Base-by-base conservation (phyloP, 2,329 filamentous ascomycete species). In the Botrytis sinoallii region DNA sequence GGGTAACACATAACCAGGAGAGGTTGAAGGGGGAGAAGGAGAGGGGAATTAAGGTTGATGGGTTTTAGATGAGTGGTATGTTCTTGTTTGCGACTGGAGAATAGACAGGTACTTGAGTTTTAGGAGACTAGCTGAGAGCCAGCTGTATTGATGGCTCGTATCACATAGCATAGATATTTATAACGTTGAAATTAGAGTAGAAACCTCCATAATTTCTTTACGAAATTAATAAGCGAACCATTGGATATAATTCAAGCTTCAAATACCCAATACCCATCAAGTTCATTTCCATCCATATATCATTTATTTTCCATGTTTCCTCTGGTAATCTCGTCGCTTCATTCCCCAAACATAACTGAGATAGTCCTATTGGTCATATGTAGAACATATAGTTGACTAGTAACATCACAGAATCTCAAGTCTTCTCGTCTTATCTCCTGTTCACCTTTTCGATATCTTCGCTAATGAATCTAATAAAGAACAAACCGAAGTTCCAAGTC, bases 1-100 rank as follows among this genome's bases (percentile, higher is more conserved):
- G 88, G 88, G 82, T 84, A 25, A 84, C 85, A 38, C 80, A 81
- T 2, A 87, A 89, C 77, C 78, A 80, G 38, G 82, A 85, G 84
- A 16, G 81, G n/a, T 71, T 79, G 66, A 75, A 48, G 48, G 59
- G 74, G 63, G 79, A 80, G 69, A 77, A 87, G 64, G 75, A 79
- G 55, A 79, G 78, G 40, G 83, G 77, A 1, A 70, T 80, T 44
- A 55, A 65, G n/a, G 70, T 72, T 46, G 79, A 80, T 79, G 46
- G 73, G 7, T 75, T 73, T 64, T 77, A 78, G 46, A 35, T 20
- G 16, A 35, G 8, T 55, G 22, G 1, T 29, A 29, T 22, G 0
- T 40, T n/a, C 25, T n/a, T 16, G 4, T 64, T 42, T 44, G 25
- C 9, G n/a, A 44, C n/a, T 44, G 25, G 38, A 16, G 10, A 40